Conservation (phyloP, 306 rosid species). For the Cicer yamashitae region DNA sequence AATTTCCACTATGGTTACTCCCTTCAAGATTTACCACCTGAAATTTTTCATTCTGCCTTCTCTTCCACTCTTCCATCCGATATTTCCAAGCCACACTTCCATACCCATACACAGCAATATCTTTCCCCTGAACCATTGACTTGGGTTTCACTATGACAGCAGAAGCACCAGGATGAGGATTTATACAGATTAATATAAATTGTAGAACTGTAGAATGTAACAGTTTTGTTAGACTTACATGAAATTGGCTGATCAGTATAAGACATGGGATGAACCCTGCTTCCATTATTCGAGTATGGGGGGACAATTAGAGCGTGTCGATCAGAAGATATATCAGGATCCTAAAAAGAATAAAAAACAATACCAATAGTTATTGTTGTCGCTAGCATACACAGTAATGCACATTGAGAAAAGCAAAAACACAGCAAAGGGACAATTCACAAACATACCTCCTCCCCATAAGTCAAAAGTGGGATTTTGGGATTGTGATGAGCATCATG, state of each 20-base stretch:
- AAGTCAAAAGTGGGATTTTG: constrained; percentile 71
- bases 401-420: not conserved
- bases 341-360: constrained; percentile 48
- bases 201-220: constrained; percentile 6
- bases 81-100: constrained; percentile 89
- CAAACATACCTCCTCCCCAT: constrained; percentile 71
- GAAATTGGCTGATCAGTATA: constrained; percentile 56
- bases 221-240: constrained; percentile 47
- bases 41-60: constrained; percentile 69
- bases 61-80: constrained; percentile 86
- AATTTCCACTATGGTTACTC: constrained; percentile 45
- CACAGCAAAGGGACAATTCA: constrained; percentile 23
- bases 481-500: constrained; percentile 56
- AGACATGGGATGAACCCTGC: constrained; percentile 57
- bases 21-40: constrained; percentile 73
- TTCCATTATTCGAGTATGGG: constrained; percentile 60
- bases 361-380: constrained; percentile 6
- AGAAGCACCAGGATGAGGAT: constrained; percentile 35
- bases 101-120: constrained; percentile 76
- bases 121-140: constrained; percentile 79
- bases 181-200: constrained; percentile 14
- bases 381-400: not conserved
- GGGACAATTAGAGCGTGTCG: constrained; percentile 73
- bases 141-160: constrained; percentile 63
- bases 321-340: constrained; percentile 63